A percentile compares a stretch with the other conserved stretches of the same genome.
phyloP scores from a whole-genome alignment of 2,329 filamentous ascomycete species.

The Hyphodiscus sp. region DNA sequence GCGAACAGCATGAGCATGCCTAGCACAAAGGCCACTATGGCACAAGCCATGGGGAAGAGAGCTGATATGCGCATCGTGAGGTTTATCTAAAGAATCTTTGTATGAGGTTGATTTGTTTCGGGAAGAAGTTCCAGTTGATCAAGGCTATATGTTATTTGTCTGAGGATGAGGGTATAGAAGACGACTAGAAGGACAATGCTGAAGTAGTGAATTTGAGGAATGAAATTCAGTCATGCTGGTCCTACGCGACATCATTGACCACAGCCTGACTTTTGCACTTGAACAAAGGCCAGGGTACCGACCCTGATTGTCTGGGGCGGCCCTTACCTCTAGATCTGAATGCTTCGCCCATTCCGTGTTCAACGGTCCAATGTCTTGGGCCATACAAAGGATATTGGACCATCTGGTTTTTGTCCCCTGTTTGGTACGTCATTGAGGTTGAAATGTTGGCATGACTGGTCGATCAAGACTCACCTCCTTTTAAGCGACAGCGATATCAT shows the following conservation, averaged over 20 bases:
- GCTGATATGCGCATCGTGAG: constrained; percentile 38
- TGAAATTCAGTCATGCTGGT: background rate
- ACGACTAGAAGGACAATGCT: background rate
- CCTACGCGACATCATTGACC: background rate
- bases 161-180: background rate
- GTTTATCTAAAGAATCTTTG: background rate
- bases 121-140: background rate
- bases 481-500: background rate
- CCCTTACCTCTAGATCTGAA: background rate
- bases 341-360: background rate
- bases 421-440: background rate
- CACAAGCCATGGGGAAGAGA: constrained; percentile 43
- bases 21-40: constrained; percentile 49
- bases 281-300: background rate
- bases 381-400: background rate
- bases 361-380: background rate
- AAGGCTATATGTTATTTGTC: background rate
- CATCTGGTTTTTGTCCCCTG: background rate
- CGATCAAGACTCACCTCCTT: background rate
- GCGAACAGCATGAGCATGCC: constrained; percentile 56
- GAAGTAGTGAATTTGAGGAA: background rate
- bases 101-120: background rate
- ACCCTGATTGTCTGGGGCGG: background rate
- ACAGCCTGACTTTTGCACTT: background rate
- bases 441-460: background rate